Evolutionary conservation across 176 grass and related monocot genomes (phyloP), one percentile per base, ranked within the genome.

Genomic region (Echinochloa phyllopogon): DNA sequence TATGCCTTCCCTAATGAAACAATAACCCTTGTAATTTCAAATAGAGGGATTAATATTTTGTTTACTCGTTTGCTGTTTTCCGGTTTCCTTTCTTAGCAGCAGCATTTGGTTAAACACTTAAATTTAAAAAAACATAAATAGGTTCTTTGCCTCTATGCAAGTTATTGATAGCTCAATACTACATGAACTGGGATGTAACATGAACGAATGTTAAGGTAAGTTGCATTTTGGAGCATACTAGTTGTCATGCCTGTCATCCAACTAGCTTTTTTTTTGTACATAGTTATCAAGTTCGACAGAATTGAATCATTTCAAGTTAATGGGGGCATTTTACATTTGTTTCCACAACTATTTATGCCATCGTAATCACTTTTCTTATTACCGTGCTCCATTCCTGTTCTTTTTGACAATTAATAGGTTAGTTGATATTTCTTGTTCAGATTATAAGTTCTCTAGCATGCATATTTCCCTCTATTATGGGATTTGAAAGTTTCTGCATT

Each of bases 341-440:
- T 11, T 86, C 37, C 69, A 45, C 56, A 69, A 6, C 23, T 71
- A 36, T 76, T 68, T 77, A 8, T 15, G 43, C 33, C 52, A 43
- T 12, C 69, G 12, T 13, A 37, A 8, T 63, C 25, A 4, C 8
- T 63, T 85, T 82, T 86, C 18, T 55, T 10, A 82, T 82, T 73
- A 9, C 0, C 2, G 3, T 17, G 1, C 63, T 58, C 12, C 6
- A 11, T 74, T 41, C 3, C 7, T 65, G 24, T 69, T 39, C 24
- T 38, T 76, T 50, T 72, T 71, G 16, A 77, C 12, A 49, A 29
- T 58, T n/a, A 67, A 12, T 45, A 53, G 44, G 33, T n/a, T 27
- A 57, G 33, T 36, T 74, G n/a, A 24, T 80, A 42, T 20, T 58
- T n/a, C 27, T 25, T 72, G 13, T 55, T 62, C 20, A 69, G 47